Percentiles rank a stretch among this genome's conserved stretches.
Conservation (phyloP, 306 rosid genomes). For the Inga leiocalycina region DNA sequence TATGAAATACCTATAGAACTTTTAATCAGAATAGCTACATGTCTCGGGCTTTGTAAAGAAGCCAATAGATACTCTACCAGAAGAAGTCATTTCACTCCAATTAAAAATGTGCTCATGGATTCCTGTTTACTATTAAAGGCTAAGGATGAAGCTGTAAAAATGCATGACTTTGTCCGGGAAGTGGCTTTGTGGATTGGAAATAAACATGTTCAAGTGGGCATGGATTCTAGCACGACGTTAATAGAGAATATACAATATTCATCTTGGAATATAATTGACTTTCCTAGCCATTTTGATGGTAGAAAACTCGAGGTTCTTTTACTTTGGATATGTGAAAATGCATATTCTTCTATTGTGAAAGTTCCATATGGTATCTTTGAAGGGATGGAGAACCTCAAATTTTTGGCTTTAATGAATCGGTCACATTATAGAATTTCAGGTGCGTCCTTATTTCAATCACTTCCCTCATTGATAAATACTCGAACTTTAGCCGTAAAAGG, state of each 20-base stretch:
- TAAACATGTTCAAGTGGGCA: not conserved
- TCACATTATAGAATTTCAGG: rapidly evolving
- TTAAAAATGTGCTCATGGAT: not conserved
- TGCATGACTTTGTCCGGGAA: conserved; percentile 37
- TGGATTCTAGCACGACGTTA: no score
- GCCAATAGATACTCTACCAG: not conserved
- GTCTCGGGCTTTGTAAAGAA: not conserved
- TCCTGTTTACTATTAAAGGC: conserved; percentile 3
- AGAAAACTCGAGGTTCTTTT: conserved; percentile 23
- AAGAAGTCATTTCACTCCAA: conserved; percentile 19
- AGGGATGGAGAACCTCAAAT: not conserved
- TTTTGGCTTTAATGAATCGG: not conserved
- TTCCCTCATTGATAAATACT: not conserved
- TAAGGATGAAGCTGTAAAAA: not conserved
- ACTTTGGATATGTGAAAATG: not conserved
- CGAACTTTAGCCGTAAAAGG: rapidly evolving
- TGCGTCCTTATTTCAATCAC: not conserved
- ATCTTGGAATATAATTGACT: not conserved
- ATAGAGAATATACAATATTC: not conserved
- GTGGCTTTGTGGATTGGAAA: not conserved
- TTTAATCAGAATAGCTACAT: conserved; percentile 1
- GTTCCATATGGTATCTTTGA: not conserved
- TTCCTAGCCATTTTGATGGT: not conserved
- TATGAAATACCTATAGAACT: not conserved
- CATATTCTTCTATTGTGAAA: rapidly evolving